These are phyloP conservation scores for Ampelocalamus luodianensis DNA, from an alignment of 176 grass and related monocot species.

Conservation along the genomic window DNA sequence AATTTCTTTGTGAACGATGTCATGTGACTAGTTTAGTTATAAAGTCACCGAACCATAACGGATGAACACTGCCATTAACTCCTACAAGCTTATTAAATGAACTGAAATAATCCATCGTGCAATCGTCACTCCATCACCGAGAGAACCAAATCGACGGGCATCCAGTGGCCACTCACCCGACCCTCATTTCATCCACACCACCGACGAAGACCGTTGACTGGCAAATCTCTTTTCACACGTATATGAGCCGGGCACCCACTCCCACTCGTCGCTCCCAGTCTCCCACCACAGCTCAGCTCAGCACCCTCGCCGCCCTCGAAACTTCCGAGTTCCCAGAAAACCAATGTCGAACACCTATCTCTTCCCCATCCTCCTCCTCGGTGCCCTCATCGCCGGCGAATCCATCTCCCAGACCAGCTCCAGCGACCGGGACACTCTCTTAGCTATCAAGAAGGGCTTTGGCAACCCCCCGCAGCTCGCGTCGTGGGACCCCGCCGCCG, in stretches of 20 bases:
- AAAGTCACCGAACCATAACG: background rate
- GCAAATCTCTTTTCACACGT: background rate
- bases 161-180: background rate
- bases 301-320: conserved; percentile 2
- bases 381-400: conserved; percentile 35
- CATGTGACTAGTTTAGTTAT: background rate
- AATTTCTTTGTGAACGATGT: background rate
- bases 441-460: conserved; percentile 49
- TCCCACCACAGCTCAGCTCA: background rate
- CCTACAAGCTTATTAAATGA: too few relatives aligned
- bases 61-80: background rate
- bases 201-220: background rate
- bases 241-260: background rate
- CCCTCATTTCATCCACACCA: background rate
- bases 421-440: conserved; percentile 39
- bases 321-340: background rate
- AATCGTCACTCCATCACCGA: background rate
- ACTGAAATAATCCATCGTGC: background rate
- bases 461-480: conserved; percentile 41
- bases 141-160: background rate
- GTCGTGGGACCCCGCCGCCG: conserved; percentile 55
- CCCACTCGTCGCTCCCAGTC: background rate
- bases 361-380: background rate
- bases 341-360: background rate
- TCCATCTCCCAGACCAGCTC: conserved; percentile 4